Evolutionary conservation across 2,329 filamentous ascomycete genomes (phyloP), one percentile per base, ranked within the genome.

Genomic region (Colletotrichum liriopes): DNA sequence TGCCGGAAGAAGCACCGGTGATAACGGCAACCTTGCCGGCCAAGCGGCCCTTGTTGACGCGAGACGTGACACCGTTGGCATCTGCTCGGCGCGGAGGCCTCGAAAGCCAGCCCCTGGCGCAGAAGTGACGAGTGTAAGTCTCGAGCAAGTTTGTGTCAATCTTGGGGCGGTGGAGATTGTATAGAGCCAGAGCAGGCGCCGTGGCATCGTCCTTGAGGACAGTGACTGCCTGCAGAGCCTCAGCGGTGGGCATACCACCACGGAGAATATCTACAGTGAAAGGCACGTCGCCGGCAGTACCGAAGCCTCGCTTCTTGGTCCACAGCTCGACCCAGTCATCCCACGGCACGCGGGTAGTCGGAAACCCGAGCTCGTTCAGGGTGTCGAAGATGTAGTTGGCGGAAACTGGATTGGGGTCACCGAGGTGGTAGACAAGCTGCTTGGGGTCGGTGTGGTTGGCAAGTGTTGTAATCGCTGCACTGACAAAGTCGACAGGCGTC

Each of bases 401-500:
- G n/a, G 90, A 84, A 2, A 94, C 88, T 1, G 93, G 93, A 52
- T 88, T 87, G 3, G 93, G 89, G 75, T 95, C 93, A 7, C 93
- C 93, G 0, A 95, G 84, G 76, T 95, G 93, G 81, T 93, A 94
- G 9, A 95, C 82, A 0, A 86, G 86, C 77, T 93, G 92, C 12
- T 90, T 86, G 1, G 86, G 85, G 45, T 91, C 86, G 0, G 84
- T 87, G 71, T 94, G 87, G 75, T 92, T 90, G 51, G 91, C 88
- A 26, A 95, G 87, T 23, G 92, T 90, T 32, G 93, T 84, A 75
- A 96, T 93, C 5, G 93, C 90, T 74, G 90, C 91, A 82, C 91
- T 93, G 71, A 95, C 93, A 77, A 94, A 95, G 81, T 96, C 93
- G 18, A 94, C 93, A 0, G 93, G 93, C 0, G 93, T 95, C 93